Evolutionary conservation across 805 yeast genomes (phyloP), one percentile per base, ranked within the genome.

Genomic region (Deakozyma indianensis): DNA sequence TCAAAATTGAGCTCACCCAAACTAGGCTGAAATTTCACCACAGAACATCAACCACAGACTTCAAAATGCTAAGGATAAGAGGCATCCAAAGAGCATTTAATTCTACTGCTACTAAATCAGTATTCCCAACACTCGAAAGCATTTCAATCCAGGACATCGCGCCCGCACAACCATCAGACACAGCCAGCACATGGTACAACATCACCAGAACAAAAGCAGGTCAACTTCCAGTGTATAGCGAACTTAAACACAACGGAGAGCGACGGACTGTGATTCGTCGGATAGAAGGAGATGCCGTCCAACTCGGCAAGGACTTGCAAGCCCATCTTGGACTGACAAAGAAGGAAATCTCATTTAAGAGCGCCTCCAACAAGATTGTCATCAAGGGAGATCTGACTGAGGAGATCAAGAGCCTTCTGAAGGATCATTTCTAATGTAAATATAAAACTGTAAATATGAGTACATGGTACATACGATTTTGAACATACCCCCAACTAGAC

Each of bases 171-270:
- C 18, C 11, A 14, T 9, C 38, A 5, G 7, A 7, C 7, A 25
- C 28, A 7, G 14, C 7, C 28, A 4, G 18, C 18, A 32, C 38
- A n/a, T 52, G 55, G 53, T 54, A 53, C 49, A 23, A 27, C 18
- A 47, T 56, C 11, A 47, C 43, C 29, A 52, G 57, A n/a, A 50
- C 56, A 7, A 45, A 56, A 24, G 41, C 47, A 5, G 86, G 90
- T 3, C 77, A 81, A 57, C 68, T 87, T 58, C 95, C 95, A n/a
- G 83, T 86, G 1, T 86, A 86, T 64, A 68, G 73, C 45, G 85
- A 82, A 50, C 61, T 69, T 50, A 83, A 78, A 58, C 74, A 76
- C 49, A 75, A 78, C 22, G 78, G 77, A 49, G 67, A 68, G 14
- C 64, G 70, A n/a, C 73, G 74, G 54, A 86, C 96, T 0, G 87